Evolutionary conservation across 495 filamentous ascomycete genomes (phyloP).

Genomic region (Hamigera avellanea): DNA sequence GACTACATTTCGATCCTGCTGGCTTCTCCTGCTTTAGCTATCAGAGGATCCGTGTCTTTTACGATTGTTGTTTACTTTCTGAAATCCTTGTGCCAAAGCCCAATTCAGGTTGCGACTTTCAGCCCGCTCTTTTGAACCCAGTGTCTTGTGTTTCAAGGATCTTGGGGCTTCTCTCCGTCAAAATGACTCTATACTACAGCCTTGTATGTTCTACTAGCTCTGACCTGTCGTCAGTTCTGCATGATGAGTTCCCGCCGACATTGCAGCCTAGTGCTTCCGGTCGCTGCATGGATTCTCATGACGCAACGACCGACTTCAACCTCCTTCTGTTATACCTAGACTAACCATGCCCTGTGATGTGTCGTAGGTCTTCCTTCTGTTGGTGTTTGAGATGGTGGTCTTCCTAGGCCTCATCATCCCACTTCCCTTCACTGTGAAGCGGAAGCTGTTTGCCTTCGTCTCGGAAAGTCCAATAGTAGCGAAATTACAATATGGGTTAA

Average conservation of each 20-base stretch:
- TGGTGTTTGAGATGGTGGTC: conserved; percentile 86
- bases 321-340: conserved; percentile 7
- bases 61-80: conserved; percentile 11
- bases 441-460: conserved; percentile 86
- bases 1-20: no score
- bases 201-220: conserved; percentile 52
- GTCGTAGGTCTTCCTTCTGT: conserved; percentile 75
- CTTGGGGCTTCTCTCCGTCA: conserved; percentile 19
- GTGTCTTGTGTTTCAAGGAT: conserved; percentile 1
- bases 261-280: conserved; percentile 6
- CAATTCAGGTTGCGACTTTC: background rate
- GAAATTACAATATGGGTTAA: conserved; percentile 72
- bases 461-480: conserved; percentile 76
- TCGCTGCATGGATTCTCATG: no score
- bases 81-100: background rate
- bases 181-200: conserved; percentile 98
- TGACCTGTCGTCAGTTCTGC: conserved; percentile 2
- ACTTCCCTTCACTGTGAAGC: conserved; percentile 73
- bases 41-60: background rate
- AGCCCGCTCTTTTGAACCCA: conserved; percentile 6
- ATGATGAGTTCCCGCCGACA: conserved; percentile 1
- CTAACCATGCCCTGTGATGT: background rate
- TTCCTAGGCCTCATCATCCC: conserved; percentile 90
- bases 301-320: no score
- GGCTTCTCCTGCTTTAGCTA: background rate